phyloP scores from a whole-genome alignment of 768 basidiomycete genomes.

The Xerocomus spinulosus region DNA sequence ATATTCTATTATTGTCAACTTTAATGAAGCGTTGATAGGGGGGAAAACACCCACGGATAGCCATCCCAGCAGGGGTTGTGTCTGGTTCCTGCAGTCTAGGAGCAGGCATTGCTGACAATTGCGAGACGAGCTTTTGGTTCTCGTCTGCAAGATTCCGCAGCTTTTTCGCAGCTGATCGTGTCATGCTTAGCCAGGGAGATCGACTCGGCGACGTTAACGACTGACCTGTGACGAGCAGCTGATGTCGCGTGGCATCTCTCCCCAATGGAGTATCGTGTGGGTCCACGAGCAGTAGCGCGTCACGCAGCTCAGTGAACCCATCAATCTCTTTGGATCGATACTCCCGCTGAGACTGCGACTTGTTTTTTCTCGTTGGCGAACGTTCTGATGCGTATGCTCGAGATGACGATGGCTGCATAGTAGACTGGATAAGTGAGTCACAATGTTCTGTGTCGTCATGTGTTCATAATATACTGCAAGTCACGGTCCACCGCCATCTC shows the following conservation, averaged over 20 bases:
- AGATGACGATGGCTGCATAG: conserved; percentile 17
- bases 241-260: conserved; percentile 28
- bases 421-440: conserved; percentile 13
- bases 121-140: conserved; percentile 16
- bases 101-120: conserved; percentile 12
- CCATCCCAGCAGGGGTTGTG: neutral
- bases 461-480: conserved; percentile 15
- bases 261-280: conserved; percentile 22
- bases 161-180: conserved; percentile 45
- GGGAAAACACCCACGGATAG: conserved; percentile 9
- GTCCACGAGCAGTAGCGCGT: conserved; percentile 22
- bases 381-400: conserved; percentile 1
- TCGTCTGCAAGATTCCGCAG: conserved; percentile 32
- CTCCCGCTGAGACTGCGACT: conserved; percentile 25
- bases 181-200: conserved; percentile 1
- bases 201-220: neutral
- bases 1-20: neutral
- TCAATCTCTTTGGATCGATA: conserved; percentile 30
- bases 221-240: conserved; percentile 25
- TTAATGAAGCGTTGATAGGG: neutral
- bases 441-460: neutral
- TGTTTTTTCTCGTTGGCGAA: conserved; percentile 16
- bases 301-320: conserved; percentile 29
- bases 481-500: conserved; percentile 1
- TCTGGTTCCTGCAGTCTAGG: neutral